These are phyloP conservation scores for Rheum nobile DNA, from an alignment of 148 eudicot species.

Conservation along the genomic window DNA sequence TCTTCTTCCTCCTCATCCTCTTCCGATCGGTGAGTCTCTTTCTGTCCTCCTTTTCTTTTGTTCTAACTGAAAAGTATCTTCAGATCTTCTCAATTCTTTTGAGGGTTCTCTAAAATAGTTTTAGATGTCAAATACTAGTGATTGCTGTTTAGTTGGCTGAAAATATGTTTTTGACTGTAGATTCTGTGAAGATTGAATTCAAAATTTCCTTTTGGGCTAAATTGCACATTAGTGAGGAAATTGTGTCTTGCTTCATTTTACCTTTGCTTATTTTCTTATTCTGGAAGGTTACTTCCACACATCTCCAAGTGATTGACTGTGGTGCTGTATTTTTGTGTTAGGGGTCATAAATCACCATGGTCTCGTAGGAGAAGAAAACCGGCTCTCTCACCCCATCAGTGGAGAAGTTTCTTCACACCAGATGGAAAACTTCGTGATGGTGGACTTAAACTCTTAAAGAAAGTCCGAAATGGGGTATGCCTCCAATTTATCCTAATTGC, in stretches of 20 bases:
- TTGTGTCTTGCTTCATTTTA: neutral
- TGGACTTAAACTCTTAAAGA: slow-evolving; percentile 77
- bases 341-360: slow-evolving; percentile 94
- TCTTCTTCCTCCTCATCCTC: slow-evolving; percentile 43
- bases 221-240: neutral
- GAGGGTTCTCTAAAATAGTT: neutral
- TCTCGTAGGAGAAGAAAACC: slow-evolving; percentile 79
- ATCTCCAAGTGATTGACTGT: neutral
- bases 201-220: neutral
- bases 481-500: neutral
- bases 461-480: slow-evolving; percentile 91
- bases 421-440: slow-evolving; percentile 76
- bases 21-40: slow-evolving; percentile 67
- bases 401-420: slow-evolving; percentile 62
- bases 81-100: slow-evolving; percentile 18
- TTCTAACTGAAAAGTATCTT: slow-evolving; percentile 3
- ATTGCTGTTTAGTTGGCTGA: neutral
- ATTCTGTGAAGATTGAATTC: neutral
- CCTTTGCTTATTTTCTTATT: neutral
- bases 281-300: neutral
- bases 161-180: neutral
- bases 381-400: slow-evolving; percentile 54
- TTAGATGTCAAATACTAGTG: neutral
- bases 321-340: slow-evolving; percentile 19
- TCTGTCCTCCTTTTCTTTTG: slow-evolving; percentile 1